Conservation (phyloP, 441 rosid species). For the Jatropha podagrica region DNA sequence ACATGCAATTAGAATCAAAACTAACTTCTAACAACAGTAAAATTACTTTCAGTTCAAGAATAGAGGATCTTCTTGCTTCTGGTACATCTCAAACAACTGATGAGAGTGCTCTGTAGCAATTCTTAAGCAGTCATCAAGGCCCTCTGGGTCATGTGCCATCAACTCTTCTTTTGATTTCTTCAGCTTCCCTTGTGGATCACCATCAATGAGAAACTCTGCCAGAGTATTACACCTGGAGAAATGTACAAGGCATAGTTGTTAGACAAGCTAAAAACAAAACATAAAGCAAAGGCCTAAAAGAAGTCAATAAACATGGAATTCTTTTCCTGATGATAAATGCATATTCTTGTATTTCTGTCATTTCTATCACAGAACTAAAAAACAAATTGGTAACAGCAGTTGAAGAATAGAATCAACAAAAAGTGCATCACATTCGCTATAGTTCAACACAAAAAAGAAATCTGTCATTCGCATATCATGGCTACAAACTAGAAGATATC, state of each 20-base stretch:
- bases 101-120: constrained; percentile 19
- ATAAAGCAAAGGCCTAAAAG: not conserved
- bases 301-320: not conserved
- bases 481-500: not conserved
- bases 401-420: too few species aligned
- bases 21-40: not conserved
- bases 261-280: not conserved
- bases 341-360: too few species aligned
- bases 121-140: constrained; percentile 30
- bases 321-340: not conserved
- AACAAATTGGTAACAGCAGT: too few species aligned
- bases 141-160: constrained; percentile 17
- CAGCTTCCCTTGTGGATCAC: constrained; percentile 31
- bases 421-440: not conserved
- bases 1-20: not conserved
- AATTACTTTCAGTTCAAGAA: constrained; percentile 7
- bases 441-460: not conserved
- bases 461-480: not conserved
- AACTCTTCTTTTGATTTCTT: constrained; percentile 34
- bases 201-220: constrained; percentile 33
- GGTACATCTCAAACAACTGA: constrained; percentile 38
- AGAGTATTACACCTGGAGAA: constrained; percentile 24
- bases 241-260: not conserved
- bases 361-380: not conserved
- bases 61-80: constrained; percentile 25